Evolutionary conservation across 805 yeast species (phyloP).

Genomic region (Pichia rugopelliculosa): DNA sequence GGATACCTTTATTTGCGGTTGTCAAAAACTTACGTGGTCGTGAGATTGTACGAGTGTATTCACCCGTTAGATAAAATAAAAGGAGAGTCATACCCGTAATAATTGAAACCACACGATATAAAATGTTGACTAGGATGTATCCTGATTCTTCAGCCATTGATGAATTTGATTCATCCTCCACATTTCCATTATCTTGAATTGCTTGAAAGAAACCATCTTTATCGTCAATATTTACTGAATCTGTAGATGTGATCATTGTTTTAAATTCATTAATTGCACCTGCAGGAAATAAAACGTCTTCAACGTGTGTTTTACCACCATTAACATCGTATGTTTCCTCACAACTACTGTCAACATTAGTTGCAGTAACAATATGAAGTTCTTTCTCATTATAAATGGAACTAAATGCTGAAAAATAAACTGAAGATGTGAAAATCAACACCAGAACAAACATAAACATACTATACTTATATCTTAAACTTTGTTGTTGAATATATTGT

Average conservation of each 20-base stretch:
- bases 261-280: not conserved
- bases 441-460: conserved; percentile 32
- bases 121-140: conserved; percentile 31
- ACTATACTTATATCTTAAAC: conserved; percentile 55
- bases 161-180: not conserved
- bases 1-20: conserved; percentile 81
- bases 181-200: not conserved
- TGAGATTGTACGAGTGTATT: conserved; percentile 77
- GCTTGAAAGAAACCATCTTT: not conserved
- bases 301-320: not conserved
- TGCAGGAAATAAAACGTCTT: not conserved
- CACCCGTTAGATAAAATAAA: conserved; percentile 81
- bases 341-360: not conserved
- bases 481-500: conserved; percentile 68
- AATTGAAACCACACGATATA: conserved; percentile 48
- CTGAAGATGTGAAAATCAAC: conserved; percentile 27
- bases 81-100: conserved; percentile 61
- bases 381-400: not conserved
- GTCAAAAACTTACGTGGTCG: conserved; percentile 71
- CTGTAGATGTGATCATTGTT: not conserved
- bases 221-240: not conserved
- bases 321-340: not conserved
- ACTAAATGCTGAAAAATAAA: conserved; percentile 28
- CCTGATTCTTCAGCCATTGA: not conserved
- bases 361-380: not conserved